These are phyloP conservation scores for Ascochyta koolunga DNA, from an alignment of 2,329 filamentous ascomycete species.

Conservation along the genomic window DNA sequence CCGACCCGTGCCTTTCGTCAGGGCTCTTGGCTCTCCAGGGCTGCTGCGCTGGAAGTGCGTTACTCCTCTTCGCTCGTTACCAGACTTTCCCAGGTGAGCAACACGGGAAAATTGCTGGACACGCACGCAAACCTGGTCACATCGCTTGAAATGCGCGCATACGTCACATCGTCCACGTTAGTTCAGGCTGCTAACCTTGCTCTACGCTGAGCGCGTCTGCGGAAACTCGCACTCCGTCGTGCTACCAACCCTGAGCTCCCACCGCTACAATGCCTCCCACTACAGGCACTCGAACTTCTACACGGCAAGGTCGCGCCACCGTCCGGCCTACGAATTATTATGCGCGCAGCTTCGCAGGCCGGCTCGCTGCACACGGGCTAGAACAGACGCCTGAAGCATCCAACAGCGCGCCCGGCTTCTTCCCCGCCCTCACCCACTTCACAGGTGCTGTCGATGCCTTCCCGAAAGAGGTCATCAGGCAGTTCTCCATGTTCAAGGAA, in stretches of 20 bases:
- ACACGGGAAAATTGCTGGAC: conserved; percentile 25
- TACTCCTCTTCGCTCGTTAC: conserved; percentile 21
- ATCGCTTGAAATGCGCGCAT: conserved; percentile 38
- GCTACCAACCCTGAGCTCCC: conserved; percentile 23
- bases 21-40: conserved; percentile 17
- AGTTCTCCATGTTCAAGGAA: conserved; percentile 95
- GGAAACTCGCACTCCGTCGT: conserved; percentile 24
- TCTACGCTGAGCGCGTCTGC: conserved; percentile 27
- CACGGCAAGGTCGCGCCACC: conserved; percentile 54
- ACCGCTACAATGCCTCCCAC: conserved; percentile 45
- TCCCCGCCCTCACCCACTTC: conserved; percentile 74
- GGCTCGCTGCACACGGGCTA: conserved; percentile 43
- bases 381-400: conserved; percentile 48
- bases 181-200: conserved; percentile 21
- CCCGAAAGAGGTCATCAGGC: conserved; percentile 91
- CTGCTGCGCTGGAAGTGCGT: conserved; percentile 21
- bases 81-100: conserved; percentile 9
- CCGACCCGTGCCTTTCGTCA: conserved; percentile 26
- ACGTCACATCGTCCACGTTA: conserved; percentile 26
- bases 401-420: conserved; percentile 59
- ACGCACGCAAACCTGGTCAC: conserved; percentile 28
- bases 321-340: conserved; percentile 59
- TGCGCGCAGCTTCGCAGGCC: conserved; percentile 54
- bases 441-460: conserved; percentile 90
- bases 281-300: conserved; percentile 47